Conservation (phyloP, 1,284 basidiomycete genomes). For the Fomitopsis pinicola region DNA sequence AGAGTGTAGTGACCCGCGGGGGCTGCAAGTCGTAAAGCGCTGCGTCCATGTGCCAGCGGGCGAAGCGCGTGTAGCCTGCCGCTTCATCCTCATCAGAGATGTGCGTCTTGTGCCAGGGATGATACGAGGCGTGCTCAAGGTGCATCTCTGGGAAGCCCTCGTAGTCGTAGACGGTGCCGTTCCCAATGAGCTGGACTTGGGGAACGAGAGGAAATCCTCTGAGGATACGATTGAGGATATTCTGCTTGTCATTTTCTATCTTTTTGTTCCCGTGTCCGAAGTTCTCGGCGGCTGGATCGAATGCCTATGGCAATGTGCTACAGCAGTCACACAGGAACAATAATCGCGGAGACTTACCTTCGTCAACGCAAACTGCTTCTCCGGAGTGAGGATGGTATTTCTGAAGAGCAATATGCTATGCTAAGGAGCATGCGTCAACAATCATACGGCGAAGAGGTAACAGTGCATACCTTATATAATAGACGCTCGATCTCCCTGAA, state of each 20-base stretch:
- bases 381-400: slow-evolving; percentile 63
- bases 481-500: slow-evolving; percentile 46
- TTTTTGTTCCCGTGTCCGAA: slow-evolving; percentile 87
- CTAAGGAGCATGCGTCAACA: slow-evolving; percentile 32
- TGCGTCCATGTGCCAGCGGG: slow-evolving; percentile 93
- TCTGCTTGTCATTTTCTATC: slow-evolving; percentile 64
- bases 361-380: slow-evolving; percentile 79
- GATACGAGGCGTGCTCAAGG: slow-evolving; percentile 81
- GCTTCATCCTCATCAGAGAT: slow-evolving; percentile 75
- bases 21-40: slow-evolving; percentile 84
- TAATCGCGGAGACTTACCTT: slow-evolving; percentile 45
- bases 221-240: slow-evolving; percentile 81
- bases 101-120: slow-evolving; percentile 81
- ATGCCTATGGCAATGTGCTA: slow-evolving; percentile 38
- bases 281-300: slow-evolving; percentile 68
- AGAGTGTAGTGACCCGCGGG: slow-evolving; percentile 86
- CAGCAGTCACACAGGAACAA: neutral
- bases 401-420: slow-evolving; percentile 75
- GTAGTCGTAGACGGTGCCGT: slow-evolving; percentile 68
- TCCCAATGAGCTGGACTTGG: slow-evolving; percentile 85
- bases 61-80: slow-evolving; percentile 78
- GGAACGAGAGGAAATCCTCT: slow-evolving; percentile 84
- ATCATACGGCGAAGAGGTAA: neutral
- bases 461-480: slow-evolving; percentile 43
- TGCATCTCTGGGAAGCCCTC: slow-evolving; percentile 70